Evolutionary conservation across 371 early-diverging fungal genomes (phyloP), one percentile per base, ranked within the genome.

Genomic region (Choanephora cucurbitarum): DNA sequence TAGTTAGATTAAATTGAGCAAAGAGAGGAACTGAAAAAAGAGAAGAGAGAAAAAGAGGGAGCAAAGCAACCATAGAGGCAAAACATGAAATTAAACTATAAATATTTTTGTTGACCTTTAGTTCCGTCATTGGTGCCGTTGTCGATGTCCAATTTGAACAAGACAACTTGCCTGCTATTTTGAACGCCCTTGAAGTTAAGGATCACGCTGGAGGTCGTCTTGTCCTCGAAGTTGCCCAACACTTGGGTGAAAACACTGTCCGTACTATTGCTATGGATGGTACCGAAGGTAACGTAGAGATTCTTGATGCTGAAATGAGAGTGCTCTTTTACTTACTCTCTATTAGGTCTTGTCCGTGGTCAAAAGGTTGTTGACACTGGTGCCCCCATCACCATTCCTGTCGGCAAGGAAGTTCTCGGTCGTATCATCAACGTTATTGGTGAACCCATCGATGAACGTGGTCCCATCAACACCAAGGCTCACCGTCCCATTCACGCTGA

Each of bases 251-350:
- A 78, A 93, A 94, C 89, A 93, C 94, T 49, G 96, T 96, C 66
- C 91, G 96, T 70, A 93, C 93, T 62, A 96, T 96, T 90, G 96
- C 96, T 74, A 96, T 96, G 96, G 96, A 96, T 86, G 96, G 92
- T 75, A 92, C 92, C 44, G 64, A 64, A 54, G 64, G 59, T 63
- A 60, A 48, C n/a, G n/a, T n/a, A n/a, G n/a, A n/a, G n/a, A n/a
- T n/a, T n/a, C n/a, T n/a, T n/a, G n/a, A n/a, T n/a, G n/a, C n/a
- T n/a, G n/a, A n/a, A n/a, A n/a, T n/a, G n/a, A n/a, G n/a, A n/a
- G n/a, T n/a, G n/a, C n/a, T n/a, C n/a, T n/a, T n/a, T 21, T 52
- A 11, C 7, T 34, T 24, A 19, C 9, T 34, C n/a, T 33, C 24
- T 34, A 90, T 69, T 93, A 77, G 96, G 96, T 85, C 87, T 96